Evolutionary conservation across 2,329 filamentous ascomycete species (phyloP).

Genomic region (Pyricularia grisea): DNA sequence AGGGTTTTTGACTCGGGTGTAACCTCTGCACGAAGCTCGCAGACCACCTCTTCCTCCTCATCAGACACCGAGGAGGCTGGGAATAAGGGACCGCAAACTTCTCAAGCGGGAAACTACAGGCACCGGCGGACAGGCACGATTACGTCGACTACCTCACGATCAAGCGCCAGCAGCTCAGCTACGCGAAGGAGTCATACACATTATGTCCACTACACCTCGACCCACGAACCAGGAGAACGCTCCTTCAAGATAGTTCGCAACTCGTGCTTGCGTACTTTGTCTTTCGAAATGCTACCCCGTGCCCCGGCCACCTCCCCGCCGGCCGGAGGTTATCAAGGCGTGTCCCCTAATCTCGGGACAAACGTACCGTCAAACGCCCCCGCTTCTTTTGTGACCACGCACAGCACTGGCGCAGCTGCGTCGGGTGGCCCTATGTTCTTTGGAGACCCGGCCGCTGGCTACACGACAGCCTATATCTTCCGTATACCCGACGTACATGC

Average conservation of each 20-base stretch:
- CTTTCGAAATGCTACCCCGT: conserved; percentile 56
- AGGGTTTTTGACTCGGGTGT: conserved; percentile 34
- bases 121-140: conserved; percentile 28
- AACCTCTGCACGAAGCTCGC: conserved; percentile 40
- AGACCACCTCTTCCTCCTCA: conserved; percentile 28
- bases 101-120: conserved; percentile 22
- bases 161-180: conserved; percentile 27
- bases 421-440: conserved; percentile 62
- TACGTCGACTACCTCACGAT: conserved; percentile 39
- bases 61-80: conserved; percentile 36
- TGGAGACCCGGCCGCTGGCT: conserved; percentile 54
- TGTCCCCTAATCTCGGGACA: conserved; percentile 18
- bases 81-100: not conserved
- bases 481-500: conserved; percentile 60
- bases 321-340: conserved; percentile 25
- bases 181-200: conserved; percentile 44
- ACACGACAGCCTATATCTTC: conserved; percentile 63
- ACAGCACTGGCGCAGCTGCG: conserved; percentile 41
- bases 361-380: conserved; percentile 7
- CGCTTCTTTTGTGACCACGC: conserved; percentile 40
- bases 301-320: conserved; percentile 29
- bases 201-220: conserved; percentile 59
- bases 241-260: conserved; percentile 59
- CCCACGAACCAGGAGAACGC: conserved; percentile 50
- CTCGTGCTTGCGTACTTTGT: conserved; percentile 56